Evolutionary conservation across 176 grass and related monocot genomes (phyloP).

Genomic region (Paspalum vaginatum): DNA sequence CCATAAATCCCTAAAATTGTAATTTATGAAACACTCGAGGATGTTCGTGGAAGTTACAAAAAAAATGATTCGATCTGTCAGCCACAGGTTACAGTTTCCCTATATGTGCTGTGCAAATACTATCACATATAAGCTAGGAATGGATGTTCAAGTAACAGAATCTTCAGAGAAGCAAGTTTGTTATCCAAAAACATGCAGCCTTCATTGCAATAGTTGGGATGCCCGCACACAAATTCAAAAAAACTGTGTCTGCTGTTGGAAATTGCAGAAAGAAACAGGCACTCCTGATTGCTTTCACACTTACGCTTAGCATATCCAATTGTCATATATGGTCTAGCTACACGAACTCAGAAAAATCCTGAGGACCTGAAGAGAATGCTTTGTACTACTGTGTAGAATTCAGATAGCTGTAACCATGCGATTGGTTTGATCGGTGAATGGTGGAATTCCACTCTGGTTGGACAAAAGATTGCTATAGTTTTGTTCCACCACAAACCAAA

Average conservation of each 20-base stretch:
- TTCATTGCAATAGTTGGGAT: background rate
- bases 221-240: background rate
- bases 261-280: background rate
- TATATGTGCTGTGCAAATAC: background rate
- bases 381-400: background rate
- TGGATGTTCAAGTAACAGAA: background rate
- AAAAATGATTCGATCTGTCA: background rate
- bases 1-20: background rate
- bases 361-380: background rate
- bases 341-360: background rate
- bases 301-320: background rate
- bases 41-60: background rate
- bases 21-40: background rate
- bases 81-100: background rate
- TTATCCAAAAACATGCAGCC: background rate
- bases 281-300: background rate
- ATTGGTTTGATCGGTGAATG: background rate
- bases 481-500: background rate
- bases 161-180: background rate
- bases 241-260: background rate
- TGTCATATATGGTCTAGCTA: background rate
- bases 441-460: background rate
- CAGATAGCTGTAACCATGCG: background rate
- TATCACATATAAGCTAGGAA: background rate
- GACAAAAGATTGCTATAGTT: background rate